Evolutionary conservation across 257 asterid genomes (phyloP), one percentile per base, ranked within the genome.

Genomic region (Rhazya stricta): DNA sequence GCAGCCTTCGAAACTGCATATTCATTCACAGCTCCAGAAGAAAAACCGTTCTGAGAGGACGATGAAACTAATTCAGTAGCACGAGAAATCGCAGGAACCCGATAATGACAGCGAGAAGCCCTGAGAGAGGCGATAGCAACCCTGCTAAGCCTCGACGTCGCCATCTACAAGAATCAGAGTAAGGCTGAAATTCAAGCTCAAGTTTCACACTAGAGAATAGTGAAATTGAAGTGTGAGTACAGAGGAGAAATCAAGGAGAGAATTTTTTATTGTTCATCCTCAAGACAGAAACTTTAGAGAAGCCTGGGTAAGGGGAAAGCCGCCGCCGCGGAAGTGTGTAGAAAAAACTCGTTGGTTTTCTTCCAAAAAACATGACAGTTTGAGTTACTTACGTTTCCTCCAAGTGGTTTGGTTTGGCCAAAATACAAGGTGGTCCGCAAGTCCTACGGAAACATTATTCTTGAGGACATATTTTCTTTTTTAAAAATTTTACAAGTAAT

Each of bases 91-190:
- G 67, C 48, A 27, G 62, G 78, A 53, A 69, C 63, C 36, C 71
- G 79, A 51, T 50, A 53, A 39, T 69, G 74, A 41, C 65, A 67
- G 73, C 85, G 86, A 58, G 85, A 74, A 42, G 83, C 76, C 79
- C 78, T 81, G 58, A 88, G 77, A 73, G 86, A 82, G 32, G 84
- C 75, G 43, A 83, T 78, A 21, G 87, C 88, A 74, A 86, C 81
- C 82, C 83, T 85, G 5, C 42, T 46, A 25, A 74, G 51, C 58
- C 76, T 65, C 27, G 79, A 69, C 39, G 72, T 70, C 57, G 74
- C 48, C 78, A 63, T 74, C 50, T 16, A 48, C 4, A 3, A 51
- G 8, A 51, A 51, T 0, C 19, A 16, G 1, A 13, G 21, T 5
- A 48, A 6, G 1, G 58, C 7, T 34, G 41, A 62, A 62, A 62